These are phyloP conservation scores for Metschnikowia similis DNA, from an alignment of 805 yeast species.

Conservation along the genomic window DNA sequence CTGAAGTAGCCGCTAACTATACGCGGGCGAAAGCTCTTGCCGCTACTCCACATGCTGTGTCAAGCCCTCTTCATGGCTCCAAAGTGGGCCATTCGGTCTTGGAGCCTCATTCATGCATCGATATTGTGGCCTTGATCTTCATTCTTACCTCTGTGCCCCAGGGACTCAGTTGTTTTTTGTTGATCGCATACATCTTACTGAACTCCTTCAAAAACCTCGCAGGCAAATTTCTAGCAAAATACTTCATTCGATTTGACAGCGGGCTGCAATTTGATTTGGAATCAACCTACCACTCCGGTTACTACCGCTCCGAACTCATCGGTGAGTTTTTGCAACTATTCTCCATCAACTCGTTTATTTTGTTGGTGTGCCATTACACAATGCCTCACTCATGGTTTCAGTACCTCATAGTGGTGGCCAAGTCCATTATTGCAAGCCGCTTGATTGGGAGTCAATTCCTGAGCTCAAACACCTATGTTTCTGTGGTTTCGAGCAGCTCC, in stretches of 20 bases:
- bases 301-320: slow-evolving; percentile 16
- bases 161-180: slow-evolving; percentile 20
- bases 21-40: slow-evolving; percentile 1
- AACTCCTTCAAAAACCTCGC: slow-evolving; percentile 28
- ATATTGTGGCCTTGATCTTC: slow-evolving; percentile 30
- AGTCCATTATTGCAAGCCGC: slow-evolving; percentile 28
- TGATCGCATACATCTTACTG: slow-evolving; percentile 23
- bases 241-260: slow-evolving; percentile 10
- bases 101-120: slow-evolving; percentile 19
- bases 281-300: slow-evolving; percentile 8
- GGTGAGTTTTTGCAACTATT: slow-evolving; percentile 20
- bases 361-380: slow-evolving; percentile 20
- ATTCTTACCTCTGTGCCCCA: slow-evolving; percentile 28
- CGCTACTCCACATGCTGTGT: slow-evolving; percentile 1
- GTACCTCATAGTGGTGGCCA: slow-evolving; percentile 26
- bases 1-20: slow-evolving; percentile 7
- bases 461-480: slow-evolving; percentile 22
- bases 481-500: slow-evolving; percentile 15
- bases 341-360: slow-evolving; percentile 22
- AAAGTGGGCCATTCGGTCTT: neutral
- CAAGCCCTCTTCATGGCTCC: neutral
- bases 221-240: slow-evolving; percentile 23
- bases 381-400: slow-evolving; percentile 18
- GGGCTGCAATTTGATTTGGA: slow-evolving; percentile 8
- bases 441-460: slow-evolving; percentile 26